Base-by-base conservation (phyloP, 169 alveolate genomes). In the Plasmodium inui region DNA sequence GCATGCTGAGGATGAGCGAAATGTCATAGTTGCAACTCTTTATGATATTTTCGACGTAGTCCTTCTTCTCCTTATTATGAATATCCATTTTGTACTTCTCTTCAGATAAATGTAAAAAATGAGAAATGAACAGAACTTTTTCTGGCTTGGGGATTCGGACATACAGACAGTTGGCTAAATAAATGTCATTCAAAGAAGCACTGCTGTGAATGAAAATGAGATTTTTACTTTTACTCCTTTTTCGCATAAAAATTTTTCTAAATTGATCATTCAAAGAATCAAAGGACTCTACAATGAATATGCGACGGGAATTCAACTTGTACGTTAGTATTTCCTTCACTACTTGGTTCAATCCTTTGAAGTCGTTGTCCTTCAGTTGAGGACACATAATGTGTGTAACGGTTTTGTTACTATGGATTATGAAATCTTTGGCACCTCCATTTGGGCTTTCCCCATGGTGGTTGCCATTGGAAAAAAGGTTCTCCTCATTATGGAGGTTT, bases 11-110 rank as follows among this genome's bases (percentile, higher is more conserved):
- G 70, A 90, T 90, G 26, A 81, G 73, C 32, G 95, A 28, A 30
- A 90, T 9, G 53, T 90, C 95, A 53, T 53, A 90, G 76, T 90
- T 81, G 76, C 95, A 90, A 70, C 53, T 67, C 28, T 76, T 90
- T 81, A 90, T 9, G n/a, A 71, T 46, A 46, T 79, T 81, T 26
- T 44, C n/a, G 3, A 82, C 7, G 57, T 80, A 90, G 6, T 90
- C 37, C 53, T 30, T 90, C 8, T 73, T 90, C 5, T 70, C 53
- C 22, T 39, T 76, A 70, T 70, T 37, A 28, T 30, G 39, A 19
- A 53, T n/a, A 32, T 81, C 53, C 12, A 90, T 90, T 19, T 81
- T 28, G 53, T 90, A 90, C 32, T 81, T 90, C 14, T 22, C 83
- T 90, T 90, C 37, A 32, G 57, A 9, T n/a, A 90, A 44, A 8